A percentile compares a stretch with the other conserved stretches of the same genome.
These are phyloP conservation scores for Malassezia obtusa DNA, from an alignment of 1,284 basidiomycete species.

Conservation along the genomic window DNA sequence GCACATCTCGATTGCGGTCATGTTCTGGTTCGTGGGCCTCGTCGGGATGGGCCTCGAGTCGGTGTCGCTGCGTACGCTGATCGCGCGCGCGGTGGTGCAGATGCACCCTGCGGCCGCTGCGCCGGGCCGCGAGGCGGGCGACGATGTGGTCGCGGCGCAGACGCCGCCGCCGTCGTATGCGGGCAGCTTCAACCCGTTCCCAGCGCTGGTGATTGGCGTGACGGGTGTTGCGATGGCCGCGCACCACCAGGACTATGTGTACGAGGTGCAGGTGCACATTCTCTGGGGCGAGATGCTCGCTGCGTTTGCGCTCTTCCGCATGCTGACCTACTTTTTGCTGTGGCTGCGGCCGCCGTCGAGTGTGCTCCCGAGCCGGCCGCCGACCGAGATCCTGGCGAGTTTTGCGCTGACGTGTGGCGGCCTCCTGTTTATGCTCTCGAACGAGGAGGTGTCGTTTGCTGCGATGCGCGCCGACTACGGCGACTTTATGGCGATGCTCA, in stretches of 20 bases:
- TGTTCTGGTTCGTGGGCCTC: conserved; percentile 92
- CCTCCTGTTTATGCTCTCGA: conserved; percentile 78
- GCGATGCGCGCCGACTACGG: conserved; percentile 84
- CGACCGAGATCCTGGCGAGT: conserved; percentile 78
- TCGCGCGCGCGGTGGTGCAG: conserved; percentile 27
- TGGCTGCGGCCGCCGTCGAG: conserved; percentile 59
- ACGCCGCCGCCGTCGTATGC: conserved; percentile 53
- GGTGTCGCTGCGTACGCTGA: conserved; percentile 46
- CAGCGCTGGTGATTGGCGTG: conserved; percentile 69
- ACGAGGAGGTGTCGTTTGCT: conserved; percentile 78
- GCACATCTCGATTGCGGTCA: conserved; percentile 83
- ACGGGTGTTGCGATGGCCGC: conserved; percentile 94
- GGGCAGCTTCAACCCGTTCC: conserved; percentile 80
- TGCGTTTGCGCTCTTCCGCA: conserved; percentile 65
- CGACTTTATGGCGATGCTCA: conserved; percentile 55
- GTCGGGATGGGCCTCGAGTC: conserved; percentile 84
- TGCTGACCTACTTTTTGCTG: conserved; percentile 84
- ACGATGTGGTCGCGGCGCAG: conserved; percentile 23
- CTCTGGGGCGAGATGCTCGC: conserved; percentile 89
- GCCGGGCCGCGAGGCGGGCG: not conserved
- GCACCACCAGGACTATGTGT: conserved; percentile 77
- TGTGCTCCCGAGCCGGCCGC: conserved; percentile 77
- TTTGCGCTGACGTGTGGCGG: conserved; percentile 83
- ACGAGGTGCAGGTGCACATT: conserved; percentile 70
- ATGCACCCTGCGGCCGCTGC: conserved; percentile 15